Conservation (phyloP, 768 basidiomycete genomes). For the Arthromyces matolae region DNA sequence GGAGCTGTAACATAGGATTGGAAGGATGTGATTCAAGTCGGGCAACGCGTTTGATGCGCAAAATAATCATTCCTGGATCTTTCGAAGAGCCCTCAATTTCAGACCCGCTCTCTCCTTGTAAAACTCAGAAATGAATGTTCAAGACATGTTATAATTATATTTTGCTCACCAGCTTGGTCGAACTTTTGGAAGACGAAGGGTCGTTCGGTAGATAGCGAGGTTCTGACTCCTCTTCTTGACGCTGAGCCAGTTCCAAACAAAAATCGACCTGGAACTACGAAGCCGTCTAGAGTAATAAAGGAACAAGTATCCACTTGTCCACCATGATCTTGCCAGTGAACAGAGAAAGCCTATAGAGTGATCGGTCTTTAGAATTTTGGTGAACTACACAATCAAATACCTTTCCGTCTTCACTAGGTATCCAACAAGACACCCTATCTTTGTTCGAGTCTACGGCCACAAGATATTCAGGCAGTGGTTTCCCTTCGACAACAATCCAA, state of each 20-base stretch:
- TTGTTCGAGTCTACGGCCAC: conserved; percentile 41
- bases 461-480: conserved; percentile 52
- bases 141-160: not conserved
- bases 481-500: conserved; percentile 57
- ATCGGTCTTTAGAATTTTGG: too few species aligned
- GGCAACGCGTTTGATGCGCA: conserved; percentile 44
- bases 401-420: conserved; percentile 58
- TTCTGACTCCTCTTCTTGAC: conserved; percentile 50
- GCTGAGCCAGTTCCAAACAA: conserved; percentile 54
- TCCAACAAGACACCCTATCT: conserved; percentile 61
- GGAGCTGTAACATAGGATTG: conserved; percentile 40
- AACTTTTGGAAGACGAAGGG: conserved; percentile 58
- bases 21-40: conserved; percentile 26
- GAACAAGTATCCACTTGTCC: conserved; percentile 50
- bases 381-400: conserved; percentile 37
- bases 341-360: conserved; percentile 57
- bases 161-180: conserved; percentile 32
- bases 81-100: conserved; percentile 22
- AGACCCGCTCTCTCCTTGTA: conserved; percentile 4
- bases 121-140: not conserved
- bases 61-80: conserved; percentile 49
- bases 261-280: conserved; percentile 59
- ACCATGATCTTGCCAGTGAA: conserved; percentile 65
- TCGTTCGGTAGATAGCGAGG: conserved; percentile 45
- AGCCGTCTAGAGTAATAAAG: conserved; percentile 64